These are phyloP conservation scores for Aspergillus ibericus DNA, from an alignment of 2,329 filamentous ascomycete species.

Conservation along the genomic window DNA sequence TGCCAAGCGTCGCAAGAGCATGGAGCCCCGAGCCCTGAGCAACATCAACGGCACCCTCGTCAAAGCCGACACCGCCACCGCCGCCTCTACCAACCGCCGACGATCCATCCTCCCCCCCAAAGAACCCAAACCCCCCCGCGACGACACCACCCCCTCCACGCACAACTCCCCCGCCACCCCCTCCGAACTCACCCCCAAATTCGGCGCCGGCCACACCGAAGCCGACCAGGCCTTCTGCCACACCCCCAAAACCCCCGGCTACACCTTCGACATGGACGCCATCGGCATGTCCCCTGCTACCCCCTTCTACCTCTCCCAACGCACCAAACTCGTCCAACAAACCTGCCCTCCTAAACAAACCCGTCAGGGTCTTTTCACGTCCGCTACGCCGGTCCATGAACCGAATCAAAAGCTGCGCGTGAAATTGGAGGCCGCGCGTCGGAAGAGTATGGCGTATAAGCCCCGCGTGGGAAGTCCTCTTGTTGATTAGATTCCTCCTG, in stretches of 20 bases:
- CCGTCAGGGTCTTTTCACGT: conserved; percentile 43
- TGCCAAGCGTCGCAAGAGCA: conserved; percentile 72
- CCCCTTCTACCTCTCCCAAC: conserved; percentile 48
- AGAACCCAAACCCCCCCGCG: conserved; percentile 36
- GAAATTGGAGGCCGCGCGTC: conserved; percentile 67
- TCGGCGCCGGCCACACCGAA: conserved; percentile 19
- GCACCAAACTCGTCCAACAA: conserved; percentile 48
- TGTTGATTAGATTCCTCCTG: conserved; percentile 42
- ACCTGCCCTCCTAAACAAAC: conserved; percentile 57
- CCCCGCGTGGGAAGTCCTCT: conserved; percentile 74
- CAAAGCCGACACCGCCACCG: conserved; percentile 26
- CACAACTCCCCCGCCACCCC: conserved; percentile 15
- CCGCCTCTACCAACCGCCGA: conserved; percentile 28
- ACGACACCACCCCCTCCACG: conserved; percentile 34
- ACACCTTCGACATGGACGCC: conserved; percentile 39
- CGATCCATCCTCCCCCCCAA: conserved; percentile 32
- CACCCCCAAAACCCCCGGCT: conserved; percentile 36
- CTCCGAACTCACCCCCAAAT: conserved; percentile 13
- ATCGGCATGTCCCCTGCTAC: conserved; percentile 47
- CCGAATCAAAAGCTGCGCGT: conserved; percentile 51
- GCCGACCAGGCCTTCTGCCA: conserved; percentile 22
- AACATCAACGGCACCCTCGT: conserved; percentile 68
- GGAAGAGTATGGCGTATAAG: conserved; percentile 76
- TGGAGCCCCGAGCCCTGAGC: conserved; percentile 71
- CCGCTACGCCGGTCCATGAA: conserved; percentile 27